These are phyloP conservation scores for Suillus sp. DNA, from an alignment of 768 basidiomycete genomes.

Conservation along the genomic window DNA sequence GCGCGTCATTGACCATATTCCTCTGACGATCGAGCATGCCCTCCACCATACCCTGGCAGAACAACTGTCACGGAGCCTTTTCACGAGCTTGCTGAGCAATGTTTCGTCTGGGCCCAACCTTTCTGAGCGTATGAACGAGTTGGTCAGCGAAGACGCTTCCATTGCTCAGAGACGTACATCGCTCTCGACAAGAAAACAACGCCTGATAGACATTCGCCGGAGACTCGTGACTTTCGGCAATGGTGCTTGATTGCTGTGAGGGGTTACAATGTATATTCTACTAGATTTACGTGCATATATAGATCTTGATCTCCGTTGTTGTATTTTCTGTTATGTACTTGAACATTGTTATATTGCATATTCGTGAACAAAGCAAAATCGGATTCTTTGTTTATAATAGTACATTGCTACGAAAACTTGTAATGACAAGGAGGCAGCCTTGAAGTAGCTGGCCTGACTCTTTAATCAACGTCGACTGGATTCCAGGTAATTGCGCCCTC, in stretches of 20 bases:
- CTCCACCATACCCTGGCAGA: slow-evolving; percentile 44
- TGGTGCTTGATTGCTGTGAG: background rate
- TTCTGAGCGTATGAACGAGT: slow-evolving; percentile 38
- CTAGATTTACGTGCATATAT: background rate
- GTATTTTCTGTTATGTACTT: background rate
- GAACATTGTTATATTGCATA: background rate
- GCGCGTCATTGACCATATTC: slow-evolving; percentile 59
- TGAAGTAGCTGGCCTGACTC: background rate
- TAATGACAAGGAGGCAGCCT: background rate
- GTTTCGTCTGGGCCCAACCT: slow-evolving; percentile 17
- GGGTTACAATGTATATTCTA: background rate
- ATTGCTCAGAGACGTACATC: slow-evolving; percentile 37
- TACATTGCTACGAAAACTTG: background rate
- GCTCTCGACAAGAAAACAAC: slow-evolving; percentile 34
- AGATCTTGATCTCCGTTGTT: too few relatives aligned
- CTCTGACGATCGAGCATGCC: slow-evolving; percentile 48
- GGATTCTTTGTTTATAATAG: background rate
- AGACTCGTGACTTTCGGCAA: slow-evolving; percentile 35
- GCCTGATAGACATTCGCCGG: slow-evolving; percentile 43
- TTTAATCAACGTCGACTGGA: slow-evolving; percentile 36
- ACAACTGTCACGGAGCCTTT: slow-evolving; percentile 38
- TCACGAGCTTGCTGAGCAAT: slow-evolving; percentile 34
- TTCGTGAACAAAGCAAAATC: background rate
- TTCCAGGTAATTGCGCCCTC: slow-evolving; percentile 52
- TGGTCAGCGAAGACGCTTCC: slow-evolving; percentile 49